Percentiles rank a stretch among this genome's conserved stretches.
Evolutionary conservation across 2,329 filamentous ascomycete species (phyloP).

Genomic region (Fusarium sp.): DNA sequence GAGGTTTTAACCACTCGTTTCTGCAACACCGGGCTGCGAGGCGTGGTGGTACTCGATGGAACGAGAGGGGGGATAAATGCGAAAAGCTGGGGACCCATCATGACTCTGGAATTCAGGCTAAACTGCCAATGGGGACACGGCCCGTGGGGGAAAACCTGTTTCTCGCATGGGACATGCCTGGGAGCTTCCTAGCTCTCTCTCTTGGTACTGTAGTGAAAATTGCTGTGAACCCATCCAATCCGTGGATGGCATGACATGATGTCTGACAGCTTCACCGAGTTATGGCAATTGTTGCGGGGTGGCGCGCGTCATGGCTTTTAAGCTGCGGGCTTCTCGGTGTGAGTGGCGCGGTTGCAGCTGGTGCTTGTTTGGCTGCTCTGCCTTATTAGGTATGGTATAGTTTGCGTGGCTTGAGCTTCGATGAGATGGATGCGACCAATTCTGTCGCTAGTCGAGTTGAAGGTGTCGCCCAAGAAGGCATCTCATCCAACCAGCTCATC

Average conservation of each 20-base stretch:
- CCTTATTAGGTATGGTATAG: neutral
- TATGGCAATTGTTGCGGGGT: conserved; percentile 33
- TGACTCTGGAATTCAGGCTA: conserved; percentile 43
- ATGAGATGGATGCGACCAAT: neutral
- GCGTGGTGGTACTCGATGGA: neutral
- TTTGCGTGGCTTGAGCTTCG: neutral
- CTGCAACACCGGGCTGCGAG: neutral
- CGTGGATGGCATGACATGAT: conserved; percentile 2
- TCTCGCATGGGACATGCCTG: neutral
- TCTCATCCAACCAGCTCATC: neutral
- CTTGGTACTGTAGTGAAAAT: neutral
- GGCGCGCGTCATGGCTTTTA: conserved; percentile 28
- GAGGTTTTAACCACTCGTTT: conserved; percentile 32
- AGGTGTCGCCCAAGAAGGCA: neutral
- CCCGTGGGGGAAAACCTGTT: conserved; percentile 2
- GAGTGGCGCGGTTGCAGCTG: conserved; percentile 41
- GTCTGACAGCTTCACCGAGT: conserved; percentile 29
- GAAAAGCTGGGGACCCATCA: conserved; percentile 37
- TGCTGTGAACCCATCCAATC: neutral
- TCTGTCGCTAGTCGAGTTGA: neutral
- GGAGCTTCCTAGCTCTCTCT: neutral
- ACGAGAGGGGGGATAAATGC: conserved; percentile 37
- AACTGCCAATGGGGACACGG: conserved; percentile 34
- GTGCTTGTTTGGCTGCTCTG: neutral
- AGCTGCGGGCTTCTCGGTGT: conserved; percentile 15